Base-by-base conservation (phyloP, 2,329 filamentous ascomycete species). In the Talaromyces sp. region DNA sequence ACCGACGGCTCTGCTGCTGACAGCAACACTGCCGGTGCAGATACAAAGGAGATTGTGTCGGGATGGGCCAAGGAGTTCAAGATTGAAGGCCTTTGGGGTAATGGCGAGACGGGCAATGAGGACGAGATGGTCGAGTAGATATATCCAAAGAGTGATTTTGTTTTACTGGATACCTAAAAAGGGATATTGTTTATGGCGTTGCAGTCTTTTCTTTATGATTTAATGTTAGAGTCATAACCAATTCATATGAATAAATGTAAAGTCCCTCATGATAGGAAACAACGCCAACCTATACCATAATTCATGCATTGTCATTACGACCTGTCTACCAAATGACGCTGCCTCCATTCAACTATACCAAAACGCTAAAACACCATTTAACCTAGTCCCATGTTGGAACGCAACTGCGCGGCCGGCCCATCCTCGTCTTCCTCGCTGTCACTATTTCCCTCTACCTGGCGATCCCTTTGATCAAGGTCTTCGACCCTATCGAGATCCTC, bases 51-150 rank as follows among this genome's bases (percentile, higher is more conserved):
- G 76, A 91, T 97, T 73, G 92, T 97, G 59, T 90, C 88, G 11
- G 88, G 95, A 73, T 96, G 93, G 92, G 90, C 92, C 8, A 87
- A 90, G 68, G 93, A 97, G 76, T 97, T 99, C 77, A 92, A 93
- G 79, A 82, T 99, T 9, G 94, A 97, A 63, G 94, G 91, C 1
- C 78, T 99, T 14, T 97, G 90, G 89, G 92, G 90, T 11, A 87
- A 91, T 71, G 86, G 79, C 41, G 69, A 68, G 26, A 70, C 64
- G 51, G 74, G 73, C 43, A 72, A 69, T 56, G 75, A 74, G 52
- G 74, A 56, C 7, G 57, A 73, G 65, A 74, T 77, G 73, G 74
- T 70, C 59, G 73, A 76, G 67, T 76, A 74, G 64, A 52, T 52
- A 52, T 55, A 24, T 46, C 43, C 41, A 43, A 17, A 51, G 43